Percentiles rank a stretch among this genome's conserved stretches.
phyloP scores from a whole-genome alignment of 2,329 filamentous ascomycete genomes.

The Periconia sp. region DNA sequence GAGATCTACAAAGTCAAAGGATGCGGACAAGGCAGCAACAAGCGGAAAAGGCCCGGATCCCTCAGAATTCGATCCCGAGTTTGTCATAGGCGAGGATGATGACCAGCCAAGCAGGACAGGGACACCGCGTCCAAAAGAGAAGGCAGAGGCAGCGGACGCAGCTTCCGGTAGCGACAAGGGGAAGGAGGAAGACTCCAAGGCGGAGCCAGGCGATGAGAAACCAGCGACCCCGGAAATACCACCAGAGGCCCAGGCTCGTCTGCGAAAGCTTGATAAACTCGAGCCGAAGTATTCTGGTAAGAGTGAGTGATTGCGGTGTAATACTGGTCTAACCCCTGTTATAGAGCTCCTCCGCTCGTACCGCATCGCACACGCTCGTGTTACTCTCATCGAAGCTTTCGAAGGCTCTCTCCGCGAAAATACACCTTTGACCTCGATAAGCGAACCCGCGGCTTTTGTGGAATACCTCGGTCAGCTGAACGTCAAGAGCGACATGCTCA shows the following conservation, averaged over 20 bases:
- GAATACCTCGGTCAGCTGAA: conserved; percentile 91
- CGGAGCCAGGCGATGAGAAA: conserved; percentile 27
- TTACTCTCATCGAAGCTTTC: conserved; percentile 88
- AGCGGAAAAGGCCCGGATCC: conserved; percentile 75
- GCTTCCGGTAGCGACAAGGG: conserved; percentile 34
- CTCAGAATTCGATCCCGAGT: conserved; percentile 84
- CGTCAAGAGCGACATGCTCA: conserved; percentile 86
- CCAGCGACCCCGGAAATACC: conserved; percentile 64
- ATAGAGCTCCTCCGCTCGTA: conserved; percentile 92
- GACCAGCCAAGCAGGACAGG: conserved; percentile 65
- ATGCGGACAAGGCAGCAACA: conserved; percentile 44
- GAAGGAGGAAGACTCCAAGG: conserved; percentile 38
- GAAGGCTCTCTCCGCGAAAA: conserved; percentile 90
- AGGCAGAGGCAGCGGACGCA: conserved; percentile 33
- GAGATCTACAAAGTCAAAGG: conserved; percentile 34
- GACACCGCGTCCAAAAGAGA: conserved; percentile 62
- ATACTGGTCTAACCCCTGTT: conserved; percentile 18
- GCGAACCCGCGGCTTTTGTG: conserved; percentile 80
- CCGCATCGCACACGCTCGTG: conserved; percentile 84
- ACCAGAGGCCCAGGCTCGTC: conserved; percentile 73
- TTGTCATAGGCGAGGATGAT: conserved; percentile 85
- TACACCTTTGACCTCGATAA: conserved; percentile 87
- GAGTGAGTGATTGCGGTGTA: conserved; percentile 5
- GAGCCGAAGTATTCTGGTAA: conserved; percentile 84
- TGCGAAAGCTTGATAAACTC: conserved; percentile 88